phyloP scores from a whole-genome alignment of 257 asterid genomes.

The Leonotis leonurus region DNA sequence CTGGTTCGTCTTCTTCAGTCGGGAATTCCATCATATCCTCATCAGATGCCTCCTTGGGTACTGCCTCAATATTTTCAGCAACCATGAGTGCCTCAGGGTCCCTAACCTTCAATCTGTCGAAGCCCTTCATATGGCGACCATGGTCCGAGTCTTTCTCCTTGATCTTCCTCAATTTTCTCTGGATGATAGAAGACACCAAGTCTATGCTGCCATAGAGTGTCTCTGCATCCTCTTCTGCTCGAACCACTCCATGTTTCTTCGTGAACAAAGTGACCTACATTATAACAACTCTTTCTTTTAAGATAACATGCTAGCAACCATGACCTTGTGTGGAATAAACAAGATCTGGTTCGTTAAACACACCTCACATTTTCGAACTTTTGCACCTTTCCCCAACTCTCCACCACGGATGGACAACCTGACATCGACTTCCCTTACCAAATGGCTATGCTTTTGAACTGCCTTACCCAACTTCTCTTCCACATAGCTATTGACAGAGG shows the following conservation, averaged over 20 bases:
- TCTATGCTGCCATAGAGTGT: slow-evolving; percentile 71
- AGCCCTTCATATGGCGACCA: slow-evolving; percentile 92
- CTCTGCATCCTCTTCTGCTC: slow-evolving; percentile 88
- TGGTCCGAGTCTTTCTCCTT: slow-evolving; percentile 94
- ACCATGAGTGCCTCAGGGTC: slow-evolving; percentile 31
- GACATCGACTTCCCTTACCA: slow-evolving; percentile 89
- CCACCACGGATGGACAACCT: slow-evolving; percentile 87
- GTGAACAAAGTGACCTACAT: slow-evolving; percentile 83
- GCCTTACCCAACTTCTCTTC: slow-evolving; percentile 92
- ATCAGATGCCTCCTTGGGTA: slow-evolving; percentile 19
- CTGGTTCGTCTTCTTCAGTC: slow-evolving; percentile 34
- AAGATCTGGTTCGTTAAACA: not conserved
- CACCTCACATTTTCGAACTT: slow-evolving; percentile 84
- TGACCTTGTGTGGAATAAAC: not conserved
- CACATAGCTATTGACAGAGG: slow-evolving; percentile 66
- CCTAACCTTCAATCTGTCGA: slow-evolving; percentile 56
- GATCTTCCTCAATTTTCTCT: slow-evolving; percentile 84
- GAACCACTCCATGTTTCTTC: slow-evolving; percentile 80
- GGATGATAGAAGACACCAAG: slow-evolving; percentile 68
- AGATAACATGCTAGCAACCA: not conserved
- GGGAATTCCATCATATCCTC: slow-evolving; percentile 27
- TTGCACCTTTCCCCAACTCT: slow-evolving; percentile 86
- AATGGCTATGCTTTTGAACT: slow-evolving; percentile 76
- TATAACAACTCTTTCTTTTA: not conserved
- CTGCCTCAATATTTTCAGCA: slow-evolving; percentile 34